These are phyloP conservation scores for Blepharisma undulans DNA, from an alignment of 169 alveolate genomes.

Conservation along the genomic window DNA sequence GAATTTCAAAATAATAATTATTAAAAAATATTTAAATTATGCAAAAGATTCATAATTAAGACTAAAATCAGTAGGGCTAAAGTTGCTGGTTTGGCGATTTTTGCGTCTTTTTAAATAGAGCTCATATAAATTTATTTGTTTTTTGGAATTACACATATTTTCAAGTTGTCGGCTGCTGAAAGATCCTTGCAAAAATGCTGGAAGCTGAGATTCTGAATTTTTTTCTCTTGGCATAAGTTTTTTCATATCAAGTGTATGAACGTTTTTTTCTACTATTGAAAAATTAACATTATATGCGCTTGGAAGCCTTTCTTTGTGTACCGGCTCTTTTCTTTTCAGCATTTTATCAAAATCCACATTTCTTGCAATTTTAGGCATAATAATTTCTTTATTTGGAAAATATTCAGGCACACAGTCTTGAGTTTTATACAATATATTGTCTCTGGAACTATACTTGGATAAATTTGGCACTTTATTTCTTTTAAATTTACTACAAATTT, in stretches of 20 bases:
- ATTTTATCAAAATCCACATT: not conserved
- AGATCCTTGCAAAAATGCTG: not conserved
- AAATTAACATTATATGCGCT: not conserved
- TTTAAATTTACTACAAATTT: not conserved
- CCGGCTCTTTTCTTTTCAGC: not conserved
- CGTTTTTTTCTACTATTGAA: not conserved
- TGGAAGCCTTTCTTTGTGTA: not conserved
- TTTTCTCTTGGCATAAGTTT: not conserved
- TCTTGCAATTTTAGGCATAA: not conserved
- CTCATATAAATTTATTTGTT: not conserved
- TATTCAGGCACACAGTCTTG: not conserved
- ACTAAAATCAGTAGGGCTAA: not conserved
- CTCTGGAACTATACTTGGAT: not conserved
- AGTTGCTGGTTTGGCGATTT: not conserved
- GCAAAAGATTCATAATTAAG: not conserved
- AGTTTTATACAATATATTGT: not conserved
- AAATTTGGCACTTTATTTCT: not conserved
- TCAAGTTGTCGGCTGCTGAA: not conserved
- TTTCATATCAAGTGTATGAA: not conserved
- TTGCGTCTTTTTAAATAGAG: not conserved
- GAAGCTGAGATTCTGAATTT: not conserved
- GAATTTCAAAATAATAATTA: not conserved
- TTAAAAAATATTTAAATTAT: too few species aligned
- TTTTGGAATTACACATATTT: not conserved
- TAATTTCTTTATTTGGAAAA: constrained; percentile 14